Evolutionary conservation across 2,329 filamentous ascomycete species (phyloP).

Genomic region (Calcarisporium arbuscula): DNA sequence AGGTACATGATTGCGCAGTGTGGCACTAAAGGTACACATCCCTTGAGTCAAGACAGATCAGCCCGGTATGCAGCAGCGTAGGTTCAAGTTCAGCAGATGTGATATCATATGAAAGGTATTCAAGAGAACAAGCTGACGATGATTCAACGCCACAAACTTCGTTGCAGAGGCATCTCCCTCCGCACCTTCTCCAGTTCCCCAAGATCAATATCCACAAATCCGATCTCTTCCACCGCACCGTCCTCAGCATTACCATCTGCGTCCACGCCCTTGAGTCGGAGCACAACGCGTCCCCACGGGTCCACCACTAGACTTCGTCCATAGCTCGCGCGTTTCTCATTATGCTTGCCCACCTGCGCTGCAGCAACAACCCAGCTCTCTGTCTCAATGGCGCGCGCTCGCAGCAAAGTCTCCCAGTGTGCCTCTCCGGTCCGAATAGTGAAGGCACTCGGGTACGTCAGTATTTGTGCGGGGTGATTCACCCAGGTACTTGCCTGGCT

Average conservation of each 20-base stretch:
- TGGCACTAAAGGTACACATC: too few relatives aligned
- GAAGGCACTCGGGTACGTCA: conserved; percentile 87
- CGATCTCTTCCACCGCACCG: conserved; percentile 39
- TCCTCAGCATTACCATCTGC: conserved; percentile 32
- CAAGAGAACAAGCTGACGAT: too few relatives aligned
- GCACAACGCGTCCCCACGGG: conserved; percentile 75
- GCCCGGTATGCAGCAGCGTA: too few relatives aligned
- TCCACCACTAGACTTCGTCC: conserved; percentile 80
- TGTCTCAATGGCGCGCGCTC: conserved; percentile 80
- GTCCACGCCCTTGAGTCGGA: conserved; percentile 52
- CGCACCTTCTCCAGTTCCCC: conserved; percentile 41
- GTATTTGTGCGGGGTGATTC: conserved; percentile 54
- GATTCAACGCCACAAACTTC: too few relatives aligned
- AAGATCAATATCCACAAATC: conserved; percentile 49
- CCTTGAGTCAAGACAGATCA: too few relatives aligned
- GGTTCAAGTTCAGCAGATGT: too few relatives aligned
- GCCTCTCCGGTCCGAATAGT: conserved; percentile 77
- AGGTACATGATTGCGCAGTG: too few relatives aligned
- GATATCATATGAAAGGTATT: too few relatives aligned
- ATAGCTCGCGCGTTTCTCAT: conserved; percentile 72
- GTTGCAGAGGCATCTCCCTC: conserved; percentile 44
- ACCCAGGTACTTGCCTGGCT: conserved; percentile 22
- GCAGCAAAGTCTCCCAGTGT: conserved; percentile 78
- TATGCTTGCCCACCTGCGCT: conserved; percentile 68
- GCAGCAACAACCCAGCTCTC: conserved; percentile 83